Conservation (phyloP, 179 eudicot genomes). For the Actinidia polygama region DNA sequence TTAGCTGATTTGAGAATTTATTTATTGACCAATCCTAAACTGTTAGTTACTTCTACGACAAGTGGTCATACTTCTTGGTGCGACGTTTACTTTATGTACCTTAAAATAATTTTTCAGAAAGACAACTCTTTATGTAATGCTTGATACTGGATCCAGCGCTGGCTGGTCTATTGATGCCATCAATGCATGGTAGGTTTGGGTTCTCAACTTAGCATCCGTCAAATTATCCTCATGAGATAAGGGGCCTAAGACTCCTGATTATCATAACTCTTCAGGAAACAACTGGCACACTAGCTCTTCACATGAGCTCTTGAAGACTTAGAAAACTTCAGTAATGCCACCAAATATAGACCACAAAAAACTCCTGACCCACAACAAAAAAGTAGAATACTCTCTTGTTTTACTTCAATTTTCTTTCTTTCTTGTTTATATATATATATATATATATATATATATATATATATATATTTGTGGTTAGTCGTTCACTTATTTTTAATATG, state of each 20-base stretch:
- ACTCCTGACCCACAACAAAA: neutral
- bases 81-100: neutral
- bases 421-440: too few relatives aligned
- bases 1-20: neutral
- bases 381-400: neutral
- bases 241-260: conserved; percentile 8
- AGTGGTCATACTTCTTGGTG: neutral
- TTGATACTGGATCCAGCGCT: conserved; percentile 12
- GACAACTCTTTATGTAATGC: neutral
- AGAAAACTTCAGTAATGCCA: neutral
- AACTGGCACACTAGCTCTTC: neutral
- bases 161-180: neutral
- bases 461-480: too few relatives aligned
- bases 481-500: neutral
- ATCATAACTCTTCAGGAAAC: neutral
- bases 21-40: neutral
- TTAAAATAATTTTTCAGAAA: neutral
- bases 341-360: neutral
- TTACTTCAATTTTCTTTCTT: too few relatives aligned
- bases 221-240: neutral
- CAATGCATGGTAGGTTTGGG: neutral
- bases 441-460: too few relatives aligned
- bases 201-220: neutral
- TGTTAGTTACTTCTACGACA: neutral
- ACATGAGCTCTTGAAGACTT: neutral